Evolutionary conservation across 2,329 filamentous ascomycete species (phyloP).

Genomic region (Geosmithia putterillii): DNA sequence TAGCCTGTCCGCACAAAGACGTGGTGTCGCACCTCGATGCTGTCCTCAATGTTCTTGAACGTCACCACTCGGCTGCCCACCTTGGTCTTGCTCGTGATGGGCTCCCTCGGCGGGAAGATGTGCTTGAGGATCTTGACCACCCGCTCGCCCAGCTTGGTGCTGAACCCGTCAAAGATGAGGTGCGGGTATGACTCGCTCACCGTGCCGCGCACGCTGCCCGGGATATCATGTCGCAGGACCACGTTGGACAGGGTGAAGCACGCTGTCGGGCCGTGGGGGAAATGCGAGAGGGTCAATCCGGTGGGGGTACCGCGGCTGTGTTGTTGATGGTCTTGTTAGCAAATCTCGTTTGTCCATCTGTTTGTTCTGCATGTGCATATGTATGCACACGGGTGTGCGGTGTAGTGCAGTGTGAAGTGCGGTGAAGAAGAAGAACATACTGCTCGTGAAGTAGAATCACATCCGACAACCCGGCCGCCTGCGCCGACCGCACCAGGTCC

Average conservation of each 20-base stretch:
- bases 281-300: conserved; percentile 74
- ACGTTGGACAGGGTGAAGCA: conserved; percentile 90
- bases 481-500: conserved; percentile 72
- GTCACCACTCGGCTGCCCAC: conserved; percentile 82
- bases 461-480: conserved; percentile 70
- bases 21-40: conserved; percentile 70
- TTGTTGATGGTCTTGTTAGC: conserved; percentile 30
- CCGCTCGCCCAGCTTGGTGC: conserved; percentile 63
- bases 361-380: too few species aligned
- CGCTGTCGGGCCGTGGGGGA: conserved; percentile 70
- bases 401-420: neutral
- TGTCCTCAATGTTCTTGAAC: conserved; percentile 88
- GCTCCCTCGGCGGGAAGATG: conserved; percentile 80
- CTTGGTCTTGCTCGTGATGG: conserved; percentile 57
- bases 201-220: conserved; percentile 73
- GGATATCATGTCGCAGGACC: conserved; percentile 83
- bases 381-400: too few species aligned
- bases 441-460: conserved; percentile 74
- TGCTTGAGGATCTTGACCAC: conserved; percentile 89
- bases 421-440: neutral
- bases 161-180: conserved; percentile 91
- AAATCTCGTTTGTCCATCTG: too few species aligned
- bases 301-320: conserved; percentile 66
- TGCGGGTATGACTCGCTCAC: conserved; percentile 90
- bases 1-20: conserved; percentile 92